Evolutionary conservation across 75 land plant species (phyloP).

Genomic region (Cryptomeria japonica): DNA sequence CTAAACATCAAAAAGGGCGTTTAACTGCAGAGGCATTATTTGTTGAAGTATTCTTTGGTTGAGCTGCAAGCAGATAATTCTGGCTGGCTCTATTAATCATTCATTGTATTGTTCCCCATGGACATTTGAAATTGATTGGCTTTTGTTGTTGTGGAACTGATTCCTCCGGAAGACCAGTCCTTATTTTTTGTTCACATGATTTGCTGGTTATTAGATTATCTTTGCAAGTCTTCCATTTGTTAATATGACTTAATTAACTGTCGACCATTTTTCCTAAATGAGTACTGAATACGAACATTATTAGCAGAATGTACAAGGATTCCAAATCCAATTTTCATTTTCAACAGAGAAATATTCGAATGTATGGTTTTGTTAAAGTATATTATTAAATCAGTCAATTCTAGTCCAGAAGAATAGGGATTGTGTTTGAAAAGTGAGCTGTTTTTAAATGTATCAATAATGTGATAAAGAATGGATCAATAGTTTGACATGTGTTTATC

Average conservation of each 20-base stretch:
- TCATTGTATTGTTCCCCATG: slow-evolving; percentile 1
- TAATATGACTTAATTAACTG: neutral
- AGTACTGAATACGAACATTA: neutral
- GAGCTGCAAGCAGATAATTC: neutral
- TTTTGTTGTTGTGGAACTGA: neutral
- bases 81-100: slow-evolving; percentile 6
- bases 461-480: neutral
- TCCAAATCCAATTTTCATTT: neutral
- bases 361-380: neutral
- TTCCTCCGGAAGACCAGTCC: neutral
- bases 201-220: neutral
- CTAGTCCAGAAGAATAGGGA: neutral
- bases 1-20: neutral
- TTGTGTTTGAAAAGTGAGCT: neutral
- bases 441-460: neutral
- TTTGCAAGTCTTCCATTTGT: neutral
- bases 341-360: neutral
- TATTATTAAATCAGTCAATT: neutral
- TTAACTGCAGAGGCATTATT: neutral
- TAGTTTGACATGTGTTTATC: neutral
- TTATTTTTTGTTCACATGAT: neutral
- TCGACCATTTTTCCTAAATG: neutral
- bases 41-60: slow-evolving; percentile 8
- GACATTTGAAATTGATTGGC: neutral
- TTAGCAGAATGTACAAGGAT: neutral